A percentile compares a stretch with the other conserved stretches of the same genome.
phyloP scores from a whole-genome alignment of 202 grass and related monocot genomes.

The Schoenoplectus triqueter region DNA sequence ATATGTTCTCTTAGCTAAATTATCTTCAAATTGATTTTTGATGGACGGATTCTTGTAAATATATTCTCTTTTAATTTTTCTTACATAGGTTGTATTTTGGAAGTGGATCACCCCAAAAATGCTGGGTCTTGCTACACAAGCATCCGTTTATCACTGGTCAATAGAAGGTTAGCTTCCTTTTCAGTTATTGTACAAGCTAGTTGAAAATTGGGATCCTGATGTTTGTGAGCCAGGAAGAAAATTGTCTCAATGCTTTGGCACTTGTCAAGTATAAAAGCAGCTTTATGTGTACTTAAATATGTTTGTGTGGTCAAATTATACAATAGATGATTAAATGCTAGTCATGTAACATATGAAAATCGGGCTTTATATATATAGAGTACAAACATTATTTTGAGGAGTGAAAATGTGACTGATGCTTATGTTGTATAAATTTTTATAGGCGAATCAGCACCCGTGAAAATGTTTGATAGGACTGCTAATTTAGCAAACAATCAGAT shows the following conservation, averaged over 20 bases:
- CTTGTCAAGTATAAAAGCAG: background rate
- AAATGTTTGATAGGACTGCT: constrained; percentile 96
- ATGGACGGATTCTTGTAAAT: constrained; percentile 15
- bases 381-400: background rate
- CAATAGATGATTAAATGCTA: background rate
- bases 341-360: constrained; percentile 15
- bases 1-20: background rate
- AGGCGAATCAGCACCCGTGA: constrained; percentile 79
- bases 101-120: constrained; percentile 97
- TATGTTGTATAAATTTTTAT: constrained; percentile 34
- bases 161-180: constrained; percentile 69
- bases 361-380: background rate
- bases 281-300: constrained; percentile 6
- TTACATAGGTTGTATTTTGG: constrained; percentile 84
- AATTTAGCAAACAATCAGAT: constrained; percentile 94
- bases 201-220: constrained; percentile 44
- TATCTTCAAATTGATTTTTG: background rate
- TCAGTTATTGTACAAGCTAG: constrained; percentile 74
- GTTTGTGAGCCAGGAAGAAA: background rate
- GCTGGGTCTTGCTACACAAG: constrained; percentile 90
- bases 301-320: background rate
- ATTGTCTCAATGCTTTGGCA: background rate
- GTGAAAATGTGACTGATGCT: constrained; percentile 7
- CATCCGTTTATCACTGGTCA: constrained; percentile 94
- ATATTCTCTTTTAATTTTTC: constrained; percentile 17